phyloP scores from a whole-genome alignment of 768 basidiomycete genomes.

The Panaeolus cyanescens region DNA sequence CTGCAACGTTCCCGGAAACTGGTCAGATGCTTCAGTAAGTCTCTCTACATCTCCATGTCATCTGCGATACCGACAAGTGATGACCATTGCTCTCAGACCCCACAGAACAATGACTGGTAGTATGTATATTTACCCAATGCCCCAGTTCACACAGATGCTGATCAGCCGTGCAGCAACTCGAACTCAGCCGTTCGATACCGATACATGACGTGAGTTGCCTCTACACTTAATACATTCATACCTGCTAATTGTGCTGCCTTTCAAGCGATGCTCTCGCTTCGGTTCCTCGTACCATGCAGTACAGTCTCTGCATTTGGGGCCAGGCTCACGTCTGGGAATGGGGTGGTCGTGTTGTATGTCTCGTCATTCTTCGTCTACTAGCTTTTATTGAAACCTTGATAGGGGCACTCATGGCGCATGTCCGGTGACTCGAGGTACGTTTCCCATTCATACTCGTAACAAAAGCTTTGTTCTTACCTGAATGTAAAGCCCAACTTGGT shows the following conservation, averaged over 20 bases:
- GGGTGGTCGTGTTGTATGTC: conserved; percentile 46
- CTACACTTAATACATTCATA: background rate
- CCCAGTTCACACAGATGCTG: background rate
- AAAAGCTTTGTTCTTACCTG: background rate
- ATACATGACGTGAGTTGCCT: conserved; percentile 47
- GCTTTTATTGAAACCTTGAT: background rate
- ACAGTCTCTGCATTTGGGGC: conserved; percentile 58
- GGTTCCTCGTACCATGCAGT: conserved; percentile 48
- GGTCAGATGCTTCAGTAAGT: conserved; percentile 44
- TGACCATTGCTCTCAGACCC: background rate
- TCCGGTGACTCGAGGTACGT: background rate
- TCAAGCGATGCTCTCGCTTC: conserved; percentile 45
- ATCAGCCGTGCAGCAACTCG: conserved; percentile 41
- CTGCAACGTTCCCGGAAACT: conserved; percentile 54
- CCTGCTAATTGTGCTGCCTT: background rate
- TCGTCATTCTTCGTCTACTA: background rate
- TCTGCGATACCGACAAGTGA: background rate
- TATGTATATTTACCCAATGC: background rate
- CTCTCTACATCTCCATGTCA: background rate
- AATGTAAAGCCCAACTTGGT: conserved; percentile 42
- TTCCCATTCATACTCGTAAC: background rate
- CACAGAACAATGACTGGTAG: background rate
- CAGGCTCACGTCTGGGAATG: conserved; percentile 54
- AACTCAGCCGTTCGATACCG: conserved; percentile 61
- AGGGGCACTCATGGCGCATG: background rate